Percentiles rank a stretch among this genome's conserved stretches.
Conservation (phyloP, 768 basidiomycete species). For the Ramaria sp. region DNA sequence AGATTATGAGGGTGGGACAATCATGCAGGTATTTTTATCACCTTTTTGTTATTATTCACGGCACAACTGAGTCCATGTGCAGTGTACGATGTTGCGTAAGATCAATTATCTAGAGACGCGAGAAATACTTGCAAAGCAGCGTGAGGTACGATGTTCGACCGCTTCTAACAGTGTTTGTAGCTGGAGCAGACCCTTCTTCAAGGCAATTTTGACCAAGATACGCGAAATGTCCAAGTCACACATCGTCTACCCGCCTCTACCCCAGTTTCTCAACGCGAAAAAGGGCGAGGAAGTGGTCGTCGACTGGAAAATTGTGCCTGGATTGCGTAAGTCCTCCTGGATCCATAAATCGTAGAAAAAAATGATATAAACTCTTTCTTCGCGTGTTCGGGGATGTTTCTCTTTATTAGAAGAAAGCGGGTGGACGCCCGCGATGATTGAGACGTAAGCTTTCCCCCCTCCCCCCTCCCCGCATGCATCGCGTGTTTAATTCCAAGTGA, state of each 20-base stretch:
- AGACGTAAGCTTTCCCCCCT: constrained; percentile 45
- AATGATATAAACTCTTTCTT: constrained; percentile 1
- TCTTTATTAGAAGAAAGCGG: constrained; percentile 64
- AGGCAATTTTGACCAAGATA: constrained; percentile 81
- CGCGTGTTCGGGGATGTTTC: neutral
- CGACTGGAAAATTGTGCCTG: constrained; percentile 76
- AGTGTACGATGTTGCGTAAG: constrained; percentile 86
- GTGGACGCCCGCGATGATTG: constrained; percentile 79
- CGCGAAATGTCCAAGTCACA: constrained; percentile 80
- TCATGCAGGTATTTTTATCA: constrained; percentile 58
- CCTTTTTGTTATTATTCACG: neutral
- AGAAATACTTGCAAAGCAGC: constrained; percentile 65
- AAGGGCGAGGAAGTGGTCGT: constrained; percentile 37
- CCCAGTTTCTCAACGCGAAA: constrained; percentile 56
- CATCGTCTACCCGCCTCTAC: constrained; percentile 69
- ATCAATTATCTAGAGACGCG: constrained; percentile 82
- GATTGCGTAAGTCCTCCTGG: constrained; percentile 49
- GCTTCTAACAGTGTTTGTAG: neutral
- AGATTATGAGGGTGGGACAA: constrained; percentile 97
- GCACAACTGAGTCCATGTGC: neutral
- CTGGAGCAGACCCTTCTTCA: neutral
- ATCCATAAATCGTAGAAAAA: too few relatives aligned
- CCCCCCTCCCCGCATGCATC: too few relatives aligned
- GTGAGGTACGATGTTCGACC: constrained; percentile 36
- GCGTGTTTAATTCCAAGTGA: too few relatives aligned